Percentiles rank a stretch among this genome's conserved stretches.
phyloP scores from a whole-genome alignment of 164 flowering plant genomes.

The grape (Vitis vinifera) region ASM3070453v1 NC_081811.1:25110001-25110500 shows the following conservation, averaged over 20 bases:
- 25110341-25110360: conserved; percentile 28
- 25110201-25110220: not conserved
- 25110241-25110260: not conserved
- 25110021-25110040: too few species aligned
- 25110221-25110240: too few species aligned
- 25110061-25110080: conserved; percentile 13
- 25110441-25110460: too few species aligned
- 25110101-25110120: conserved; percentile 84
- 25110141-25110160: conserved; percentile 63
- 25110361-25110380: conserved; percentile 63
- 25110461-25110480: not conserved
- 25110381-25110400: conserved; percentile 75
- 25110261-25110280: not conserved
- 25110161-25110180: not conserved
- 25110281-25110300: not conserved
- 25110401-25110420: conserved; percentile 75
- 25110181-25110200: not conserved
- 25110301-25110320: not conserved
- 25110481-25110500: not conserved
- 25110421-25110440: conserved; percentile 34
- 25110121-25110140: conserved; percentile 73
- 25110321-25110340: conserved; percentile 9
- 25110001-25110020: too few species aligned
- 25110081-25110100: conserved; percentile 48
- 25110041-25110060: too few species aligned